These are phyloP conservation scores for Parachlorella kessleri DNA, from an alignment of 139 green algal genomes.

Conservation along the genomic window DNA sequence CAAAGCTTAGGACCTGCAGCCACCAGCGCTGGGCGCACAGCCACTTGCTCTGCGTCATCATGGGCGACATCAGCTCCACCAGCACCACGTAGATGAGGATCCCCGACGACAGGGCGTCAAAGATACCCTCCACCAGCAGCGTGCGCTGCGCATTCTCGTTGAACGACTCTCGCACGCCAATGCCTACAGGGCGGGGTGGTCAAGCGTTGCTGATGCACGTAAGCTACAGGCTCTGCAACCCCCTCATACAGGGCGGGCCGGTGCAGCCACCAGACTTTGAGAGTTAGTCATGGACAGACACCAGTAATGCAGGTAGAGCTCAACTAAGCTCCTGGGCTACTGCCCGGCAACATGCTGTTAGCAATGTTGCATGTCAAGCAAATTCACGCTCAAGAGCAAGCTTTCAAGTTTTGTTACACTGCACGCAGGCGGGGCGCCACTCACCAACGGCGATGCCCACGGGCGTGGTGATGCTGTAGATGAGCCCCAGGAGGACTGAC, in stretches of 20 bases:
- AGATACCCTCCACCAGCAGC: constrained; percentile 24
- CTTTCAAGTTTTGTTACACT: neutral
- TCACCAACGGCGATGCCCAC: constrained; percentile 22
- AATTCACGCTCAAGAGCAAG: neutral
- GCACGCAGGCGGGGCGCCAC: neutral
- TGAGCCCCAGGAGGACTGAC: neutral
- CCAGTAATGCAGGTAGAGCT: neutral
- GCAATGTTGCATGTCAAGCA: neutral
- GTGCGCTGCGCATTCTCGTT: constrained; percentile 35
- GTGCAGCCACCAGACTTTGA: neutral
- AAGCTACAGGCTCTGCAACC: neutral
- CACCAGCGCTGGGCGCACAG: constrained; percentile 20
- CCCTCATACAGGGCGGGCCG: neutral
- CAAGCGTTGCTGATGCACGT: neutral
- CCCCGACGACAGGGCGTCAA: constrained; percentile 25
- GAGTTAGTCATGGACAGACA: neutral
- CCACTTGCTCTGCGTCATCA: constrained; percentile 28
- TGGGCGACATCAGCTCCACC: constrained; percentile 30
- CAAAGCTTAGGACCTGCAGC: constrained; percentile 16
- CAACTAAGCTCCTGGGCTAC: neutral
- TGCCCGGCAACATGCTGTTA: neutral
- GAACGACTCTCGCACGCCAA: constrained; percentile 42
- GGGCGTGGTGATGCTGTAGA: constrained; percentile 26
- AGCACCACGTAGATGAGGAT: constrained; percentile 35
- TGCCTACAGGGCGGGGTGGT: constrained; percentile 16